Conservation (phyloP, 345 rosid genomes). For the Heritiera fomes region DNA sequence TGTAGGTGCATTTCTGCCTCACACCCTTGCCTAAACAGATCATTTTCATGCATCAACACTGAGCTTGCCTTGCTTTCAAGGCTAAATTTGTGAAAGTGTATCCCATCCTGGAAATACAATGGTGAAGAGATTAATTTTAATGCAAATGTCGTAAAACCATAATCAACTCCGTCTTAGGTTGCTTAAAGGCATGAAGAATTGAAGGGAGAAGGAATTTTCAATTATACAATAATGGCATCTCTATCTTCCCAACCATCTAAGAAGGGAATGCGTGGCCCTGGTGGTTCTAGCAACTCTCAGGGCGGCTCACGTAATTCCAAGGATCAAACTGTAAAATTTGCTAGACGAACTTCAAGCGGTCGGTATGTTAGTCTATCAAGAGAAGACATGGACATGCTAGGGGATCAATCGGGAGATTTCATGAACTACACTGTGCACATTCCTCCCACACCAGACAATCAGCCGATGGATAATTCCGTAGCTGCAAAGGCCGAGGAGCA, state of each 20-base stretch:
- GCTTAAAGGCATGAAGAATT: not conserved
- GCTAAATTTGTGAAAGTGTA: not conserved
- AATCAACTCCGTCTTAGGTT: not conserved
- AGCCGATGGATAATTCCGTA: slow-evolving; percentile 60
- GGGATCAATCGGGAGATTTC: slow-evolving; percentile 73
- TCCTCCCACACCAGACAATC: slow-evolving; percentile 91
- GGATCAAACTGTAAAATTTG: slow-evolving; percentile 86
- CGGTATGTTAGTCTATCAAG: slow-evolving; percentile 78
- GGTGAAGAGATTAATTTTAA: not conserved
- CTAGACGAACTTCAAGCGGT: slow-evolving; percentile 86
- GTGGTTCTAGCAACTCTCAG: slow-evolving; percentile 37
- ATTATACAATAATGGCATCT: slow-evolving; percentile 51
- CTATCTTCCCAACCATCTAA: slow-evolving; percentile 57
- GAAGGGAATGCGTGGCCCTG: slow-evolving; percentile 56
- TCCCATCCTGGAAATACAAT: not conserved
- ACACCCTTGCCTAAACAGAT: not conserved
- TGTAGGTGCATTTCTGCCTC: not conserved
- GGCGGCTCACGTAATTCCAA: slow-evolving; percentile 16
- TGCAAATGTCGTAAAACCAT: not conserved
- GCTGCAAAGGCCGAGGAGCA: slow-evolving; percentile 85
- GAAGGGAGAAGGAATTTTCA: not conserved
- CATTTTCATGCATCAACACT: not conserved
- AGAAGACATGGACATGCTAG: slow-evolving; percentile 83
- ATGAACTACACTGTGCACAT: slow-evolving; percentile 92
- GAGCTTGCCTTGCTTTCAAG: slow-evolving; percentile 12